A percentile compares a stretch with the other conserved stretches of the same genome.
phyloP scores from a whole-genome alignment of 2,329 filamentous ascomycete species.

The Aspergillus sp. region DNA sequence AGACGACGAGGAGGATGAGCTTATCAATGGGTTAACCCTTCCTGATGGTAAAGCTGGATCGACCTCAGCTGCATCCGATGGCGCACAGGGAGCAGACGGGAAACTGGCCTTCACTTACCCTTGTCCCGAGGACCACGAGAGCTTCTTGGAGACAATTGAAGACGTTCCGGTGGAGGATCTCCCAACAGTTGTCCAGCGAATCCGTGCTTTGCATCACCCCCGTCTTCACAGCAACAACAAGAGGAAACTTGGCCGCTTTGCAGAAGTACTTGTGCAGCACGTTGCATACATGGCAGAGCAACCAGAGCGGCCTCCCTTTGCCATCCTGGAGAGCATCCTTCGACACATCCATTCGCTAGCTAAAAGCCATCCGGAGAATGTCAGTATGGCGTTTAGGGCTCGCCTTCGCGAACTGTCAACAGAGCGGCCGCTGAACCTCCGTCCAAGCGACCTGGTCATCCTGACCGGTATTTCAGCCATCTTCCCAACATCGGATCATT shows the following conservation, averaged over 20 bases:
- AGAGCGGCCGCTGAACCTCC: constrained; percentile 44
- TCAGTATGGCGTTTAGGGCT: constrained; percentile 68
- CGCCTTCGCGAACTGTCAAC: constrained; percentile 54
- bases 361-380: constrained; percentile 71
- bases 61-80: constrained; percentile 26
- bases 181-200: constrained; percentile 74
- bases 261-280: constrained; percentile 45
- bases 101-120: constrained; percentile 74
- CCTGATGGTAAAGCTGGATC: constrained; percentile 17
- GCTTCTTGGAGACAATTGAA: constrained; percentile 60
- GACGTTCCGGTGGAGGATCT: constrained; percentile 57
- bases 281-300: constrained; percentile 51
- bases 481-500: constrained; percentile 94
- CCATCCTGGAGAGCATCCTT: constrained; percentile 67
- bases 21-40: constrained; percentile 58
- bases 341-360: constrained; percentile 90
- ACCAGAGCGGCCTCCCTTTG: constrained; percentile 49
- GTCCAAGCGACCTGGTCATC: constrained; percentile 68
- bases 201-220: constrained; percentile 85
- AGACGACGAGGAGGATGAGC: constrained; percentile 57
- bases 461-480: constrained; percentile 74
- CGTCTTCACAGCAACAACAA: constrained; percentile 81
- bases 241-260: constrained; percentile 58
- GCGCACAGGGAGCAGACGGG: constrained; percentile 33
- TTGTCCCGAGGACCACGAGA: constrained; percentile 69